phyloP scores from a whole-genome alignment of 306 rosid genomes.

The Herpetospermum pedunculosum region DNA sequence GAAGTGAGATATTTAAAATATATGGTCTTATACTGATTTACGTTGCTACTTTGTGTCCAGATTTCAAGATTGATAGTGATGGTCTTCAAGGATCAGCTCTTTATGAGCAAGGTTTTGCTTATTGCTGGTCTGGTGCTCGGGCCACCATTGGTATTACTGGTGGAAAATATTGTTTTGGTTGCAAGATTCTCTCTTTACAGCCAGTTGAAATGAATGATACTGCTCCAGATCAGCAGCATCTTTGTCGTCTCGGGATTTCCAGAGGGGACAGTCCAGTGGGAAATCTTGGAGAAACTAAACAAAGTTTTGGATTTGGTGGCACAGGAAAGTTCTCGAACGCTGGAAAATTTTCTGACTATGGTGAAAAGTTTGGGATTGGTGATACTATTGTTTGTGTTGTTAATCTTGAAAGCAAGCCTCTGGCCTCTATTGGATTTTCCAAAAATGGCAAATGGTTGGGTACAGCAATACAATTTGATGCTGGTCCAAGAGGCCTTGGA shows the following conservation, averaged over 20 bases:
- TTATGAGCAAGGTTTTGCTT: conserved; percentile 43
- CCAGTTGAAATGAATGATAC: conserved; percentile 29
- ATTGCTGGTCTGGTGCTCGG: conserved; percentile 51
- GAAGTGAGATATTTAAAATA: background rate
- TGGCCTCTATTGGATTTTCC: conserved; percentile 41
- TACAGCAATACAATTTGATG: conserved; percentile 25
- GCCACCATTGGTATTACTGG: conserved; percentile 33
- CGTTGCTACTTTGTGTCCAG: conserved; percentile 16
- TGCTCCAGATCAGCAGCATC: conserved; percentile 21
- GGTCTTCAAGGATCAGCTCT: conserved; percentile 33
- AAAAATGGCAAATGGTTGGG: conserved; percentile 55
- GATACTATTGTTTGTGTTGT: conserved; percentile 40
- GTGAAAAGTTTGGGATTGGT: conserved; percentile 44
- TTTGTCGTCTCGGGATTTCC: conserved; percentile 45
- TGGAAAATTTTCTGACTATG: conserved; percentile 27
- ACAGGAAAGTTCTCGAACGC: conserved; percentile 27
- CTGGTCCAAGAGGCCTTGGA: conserved; percentile 26
- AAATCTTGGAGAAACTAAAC: conserved; percentile 34
- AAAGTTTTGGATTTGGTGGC: conserved; percentile 49
- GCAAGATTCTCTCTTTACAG: conserved; percentile 29
- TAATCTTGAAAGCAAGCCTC: conserved; percentile 35
- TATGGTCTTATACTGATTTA: background rate
- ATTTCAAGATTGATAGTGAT: conserved; percentile 23
- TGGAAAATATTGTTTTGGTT: conserved; percentile 48
- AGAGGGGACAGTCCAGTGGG: conserved; percentile 37